Base-by-base conservation (phyloP, 2,329 filamentous ascomycete species). In the Emmonsia crescens region DNA sequence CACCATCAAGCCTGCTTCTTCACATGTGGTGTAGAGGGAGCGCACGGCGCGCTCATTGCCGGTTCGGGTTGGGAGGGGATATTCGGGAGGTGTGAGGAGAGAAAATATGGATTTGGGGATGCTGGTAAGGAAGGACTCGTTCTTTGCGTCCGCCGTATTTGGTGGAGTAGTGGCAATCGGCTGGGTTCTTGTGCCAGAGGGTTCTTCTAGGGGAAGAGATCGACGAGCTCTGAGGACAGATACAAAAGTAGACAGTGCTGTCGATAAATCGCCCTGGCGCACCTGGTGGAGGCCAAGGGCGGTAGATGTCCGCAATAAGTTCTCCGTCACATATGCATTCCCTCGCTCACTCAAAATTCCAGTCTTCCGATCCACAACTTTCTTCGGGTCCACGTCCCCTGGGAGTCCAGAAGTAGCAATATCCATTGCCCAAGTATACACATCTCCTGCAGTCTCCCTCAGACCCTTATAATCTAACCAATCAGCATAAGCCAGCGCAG, bases 1-100 rank as follows among this genome's bases (percentile, higher is more conserved):
- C 29, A 91, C 82, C 80, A 91, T 91, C 16, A 96, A 76, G 0
- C 85, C 90, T 2, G 91, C 91, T 74, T 96, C 92, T 66, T 94
- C 88, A 74, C 92, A 96, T 44, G 83, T 82, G 66, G 89, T 85
- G 33, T 81, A 78, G 10, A 84, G 71, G 61, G 83, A 83, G 55
- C 89, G 87, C 61, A 81, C 75, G 0, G 92, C 85, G 0, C 87
- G 80, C 2, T 83, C 76, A 55, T 88, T 83, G 60, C 92, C 92
- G 57, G 89, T 86, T 0, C 83, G 78, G 0, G 87, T 88, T 0
- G 89, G 82, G 0, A 84, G 74, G 0, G 93, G 91, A 70, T 91
- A 96, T 48, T 76, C 73, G 1, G 80, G 75, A 0, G 87, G 84
- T 42, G 77, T 73, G 1, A 80, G 76, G 0, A 87, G 84, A 5